Conservation (phyloP, 371 early-diverging fungal species). For the Mucor saturninus region DNA sequence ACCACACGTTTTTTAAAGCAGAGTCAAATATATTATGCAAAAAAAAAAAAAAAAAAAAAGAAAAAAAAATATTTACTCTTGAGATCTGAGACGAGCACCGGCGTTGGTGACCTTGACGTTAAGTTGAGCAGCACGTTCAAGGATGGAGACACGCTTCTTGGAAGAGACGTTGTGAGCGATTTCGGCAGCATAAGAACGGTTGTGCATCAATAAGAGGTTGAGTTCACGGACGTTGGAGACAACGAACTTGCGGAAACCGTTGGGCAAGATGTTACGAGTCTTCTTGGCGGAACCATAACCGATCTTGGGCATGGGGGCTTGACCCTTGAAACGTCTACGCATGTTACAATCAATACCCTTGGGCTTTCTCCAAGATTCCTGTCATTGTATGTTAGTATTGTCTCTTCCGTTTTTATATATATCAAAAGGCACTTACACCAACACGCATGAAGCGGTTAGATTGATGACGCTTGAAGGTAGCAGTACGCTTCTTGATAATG, state of each 20-base stretch:
- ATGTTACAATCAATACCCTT: conserved; percentile 99
- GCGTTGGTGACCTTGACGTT: conserved; percentile 98
- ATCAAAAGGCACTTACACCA: conserved; percentile 65
- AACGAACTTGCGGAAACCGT: conserved; percentile 98
- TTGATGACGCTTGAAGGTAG: conserved; percentile 98
- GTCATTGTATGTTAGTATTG: conserved; percentile 21
- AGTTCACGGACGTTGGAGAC: conserved; percentile 96
- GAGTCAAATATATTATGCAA: neutral
- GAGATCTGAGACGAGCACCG: conserved; percentile 92
- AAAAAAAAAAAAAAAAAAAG: neutral
- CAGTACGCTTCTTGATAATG: conserved; percentile 99
- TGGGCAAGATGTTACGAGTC: conserved; percentile 96
- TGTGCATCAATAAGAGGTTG: conserved; percentile 98
- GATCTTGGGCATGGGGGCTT: conserved; percentile 99
- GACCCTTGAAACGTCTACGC: conserved; percentile 97
- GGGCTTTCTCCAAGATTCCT: conserved; percentile 99
- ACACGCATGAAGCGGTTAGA: conserved; percentile 98
- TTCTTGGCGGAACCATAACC: conserved; percentile 98
- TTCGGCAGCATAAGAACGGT: conserved; percentile 99
- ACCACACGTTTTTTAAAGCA: neutral
- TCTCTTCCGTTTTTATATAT: neutral
- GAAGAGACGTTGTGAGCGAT: conserved; percentile 98
- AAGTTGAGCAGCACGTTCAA: conserved; percentile 97
- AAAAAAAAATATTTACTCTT: conserved; percentile 66
- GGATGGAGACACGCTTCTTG: conserved; percentile 96